Conservation (phyloP, 768 basidiomycete species). For the Ephemerocybe angulata region DNA sequence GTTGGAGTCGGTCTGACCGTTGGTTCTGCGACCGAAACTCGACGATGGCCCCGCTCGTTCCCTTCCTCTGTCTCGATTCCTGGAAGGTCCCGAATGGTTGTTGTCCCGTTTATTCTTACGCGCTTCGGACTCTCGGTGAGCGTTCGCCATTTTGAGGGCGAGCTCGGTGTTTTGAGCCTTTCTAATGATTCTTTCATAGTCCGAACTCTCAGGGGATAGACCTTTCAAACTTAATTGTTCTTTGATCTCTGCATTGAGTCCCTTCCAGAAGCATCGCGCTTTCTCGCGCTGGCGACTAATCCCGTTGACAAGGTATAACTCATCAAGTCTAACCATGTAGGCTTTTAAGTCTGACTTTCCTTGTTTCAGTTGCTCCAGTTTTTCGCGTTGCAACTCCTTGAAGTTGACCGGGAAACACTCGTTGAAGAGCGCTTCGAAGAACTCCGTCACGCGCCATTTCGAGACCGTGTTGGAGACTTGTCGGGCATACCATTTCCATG, state of each 20-base stretch:
- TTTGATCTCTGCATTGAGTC: slow-evolving; percentile 20
- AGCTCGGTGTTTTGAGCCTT: slow-evolving; percentile 32
- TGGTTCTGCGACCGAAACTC: no score
- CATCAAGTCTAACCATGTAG: slow-evolving; percentile 32
- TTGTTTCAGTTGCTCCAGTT: slow-evolving; percentile 22
- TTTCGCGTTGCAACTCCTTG: slow-evolving; percentile 20
- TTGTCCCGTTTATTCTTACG: no score
- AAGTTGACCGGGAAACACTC: slow-evolving; percentile 32
- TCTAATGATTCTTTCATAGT: slow-evolving; percentile 21
- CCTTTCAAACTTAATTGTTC: slow-evolving; percentile 24
- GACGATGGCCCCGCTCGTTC: no score
- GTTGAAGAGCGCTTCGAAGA: slow-evolving; percentile 29
- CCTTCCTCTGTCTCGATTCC: no score
- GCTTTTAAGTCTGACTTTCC: slow-evolving; percentile 23
- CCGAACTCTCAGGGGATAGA: slow-evolving; percentile 23
- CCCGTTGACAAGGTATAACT: slow-evolving; percentile 31
- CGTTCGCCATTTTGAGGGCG: no score
- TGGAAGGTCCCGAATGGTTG: no score
- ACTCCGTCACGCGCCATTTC: slow-evolving; percentile 19
- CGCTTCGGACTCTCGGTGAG: no score
- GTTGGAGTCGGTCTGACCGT: no score
- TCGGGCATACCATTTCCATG: slow-evolving; percentile 24
- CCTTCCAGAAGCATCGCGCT: slow-evolving; percentile 33
- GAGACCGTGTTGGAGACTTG: slow-evolving; percentile 15
- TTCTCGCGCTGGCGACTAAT: slow-evolving; percentile 21